A percentile compares a stretch with the other conserved stretches of the same genome.
These are phyloP conservation scores for Colletotrichum sp. DNA, from an alignment of 2,329 filamentous ascomycete species.

Conservation along the genomic window DNA sequence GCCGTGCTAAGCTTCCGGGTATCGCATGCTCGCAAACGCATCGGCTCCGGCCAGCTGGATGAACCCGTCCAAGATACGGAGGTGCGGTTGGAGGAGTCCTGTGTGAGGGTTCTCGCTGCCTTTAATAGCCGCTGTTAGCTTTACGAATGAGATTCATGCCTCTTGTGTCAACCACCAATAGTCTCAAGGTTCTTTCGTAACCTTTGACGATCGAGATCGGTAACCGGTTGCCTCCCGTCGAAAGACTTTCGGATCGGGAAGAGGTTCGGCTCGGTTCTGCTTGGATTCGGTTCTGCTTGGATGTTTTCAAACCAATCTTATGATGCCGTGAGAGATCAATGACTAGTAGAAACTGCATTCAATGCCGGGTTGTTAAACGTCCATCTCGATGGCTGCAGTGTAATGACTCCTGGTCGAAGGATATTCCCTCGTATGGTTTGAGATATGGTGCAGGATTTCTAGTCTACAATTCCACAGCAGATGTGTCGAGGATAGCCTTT, in stretches of 20 bases:
- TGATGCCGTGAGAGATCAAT: background rate
- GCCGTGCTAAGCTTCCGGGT: background rate
- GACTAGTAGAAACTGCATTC: background rate
- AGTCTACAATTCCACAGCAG: too few relatives aligned
- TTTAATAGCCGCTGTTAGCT: background rate
- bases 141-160: background rate
- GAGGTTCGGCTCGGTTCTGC: background rate
- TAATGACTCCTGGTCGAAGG: too few relatives aligned
- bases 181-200: background rate
- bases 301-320: background rate
- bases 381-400: background rate
- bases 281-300: too few relatives aligned
- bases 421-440: background rate
- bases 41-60: background rate
- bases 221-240: background rate
- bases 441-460: fast-evolving
- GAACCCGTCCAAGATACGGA: background rate
- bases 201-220: background rate
- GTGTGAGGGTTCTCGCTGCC: background rate
- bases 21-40: background rate
- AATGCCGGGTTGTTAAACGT: fast-evolving
- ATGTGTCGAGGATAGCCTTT: too few relatives aligned
- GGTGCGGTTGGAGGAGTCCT: background rate
- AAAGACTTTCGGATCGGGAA: background rate
- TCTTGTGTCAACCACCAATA: background rate